phyloP scores from a whole-genome alignment of 1,284 basidiomycete genomes.

The Marasmius tenuissimus region DNA sequence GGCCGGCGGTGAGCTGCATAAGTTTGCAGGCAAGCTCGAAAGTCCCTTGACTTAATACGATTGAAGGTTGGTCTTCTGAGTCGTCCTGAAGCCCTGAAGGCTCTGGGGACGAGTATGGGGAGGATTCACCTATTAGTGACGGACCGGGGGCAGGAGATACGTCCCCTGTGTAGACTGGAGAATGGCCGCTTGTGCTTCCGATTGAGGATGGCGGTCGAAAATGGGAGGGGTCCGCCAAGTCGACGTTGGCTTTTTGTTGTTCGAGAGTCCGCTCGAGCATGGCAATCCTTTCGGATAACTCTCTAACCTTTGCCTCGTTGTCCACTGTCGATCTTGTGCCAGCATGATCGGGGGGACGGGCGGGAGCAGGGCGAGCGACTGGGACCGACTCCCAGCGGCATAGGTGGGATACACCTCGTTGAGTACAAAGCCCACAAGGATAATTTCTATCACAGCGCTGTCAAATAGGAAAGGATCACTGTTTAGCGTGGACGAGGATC shows the following conservation, averaged over 20 bases:
- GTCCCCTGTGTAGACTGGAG: neutral
- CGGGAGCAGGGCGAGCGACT: constrained; percentile 46
- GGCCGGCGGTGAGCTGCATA: neutral
- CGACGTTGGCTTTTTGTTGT: constrained; percentile 20
- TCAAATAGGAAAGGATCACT: constrained; percentile 1
- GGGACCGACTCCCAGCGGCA: constrained; percentile 55
- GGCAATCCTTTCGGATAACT: constrained; percentile 41
- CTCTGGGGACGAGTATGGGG: constrained; percentile 22
- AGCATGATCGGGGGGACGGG: constrained; percentile 37
- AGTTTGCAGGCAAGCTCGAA: neutral
- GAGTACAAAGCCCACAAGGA: constrained; percentile 50
- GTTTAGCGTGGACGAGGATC: neutral
- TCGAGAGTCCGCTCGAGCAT: constrained; percentile 39
- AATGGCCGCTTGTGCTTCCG: neutral
- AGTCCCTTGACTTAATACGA: neutral
- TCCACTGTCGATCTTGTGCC: constrained; percentile 15
- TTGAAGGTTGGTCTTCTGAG: constrained; percentile 7
- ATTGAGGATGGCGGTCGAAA: constrained; percentile 1
- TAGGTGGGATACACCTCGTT: constrained; percentile 49
- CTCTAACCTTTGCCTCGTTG: constrained; percentile 32
- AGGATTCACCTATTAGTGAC: constrained; percentile 15
- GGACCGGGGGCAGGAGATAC: constrained; percentile 6
- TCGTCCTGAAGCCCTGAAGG: constrained; percentile 16
- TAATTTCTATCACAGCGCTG: constrained; percentile 57
- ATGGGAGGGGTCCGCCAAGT: constrained; percentile 13